Base-by-base conservation (phyloP, 2,329 filamentous ascomycete genomes). In the Lachnellula cervina region DNA sequence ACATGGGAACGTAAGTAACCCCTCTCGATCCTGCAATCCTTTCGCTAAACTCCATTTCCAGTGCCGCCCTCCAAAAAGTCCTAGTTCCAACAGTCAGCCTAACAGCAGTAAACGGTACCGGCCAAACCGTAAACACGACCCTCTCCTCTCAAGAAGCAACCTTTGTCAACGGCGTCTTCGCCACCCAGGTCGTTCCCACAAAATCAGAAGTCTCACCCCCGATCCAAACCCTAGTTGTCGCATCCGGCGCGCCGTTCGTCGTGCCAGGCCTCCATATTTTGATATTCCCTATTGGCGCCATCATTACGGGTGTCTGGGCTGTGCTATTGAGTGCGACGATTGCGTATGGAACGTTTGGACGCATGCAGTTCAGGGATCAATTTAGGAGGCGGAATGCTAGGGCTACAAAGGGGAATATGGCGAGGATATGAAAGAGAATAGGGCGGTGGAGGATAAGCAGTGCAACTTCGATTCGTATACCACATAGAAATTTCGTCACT, bases 101-200 rank as follows among this genome's bases (percentile, higher is more conserved):
- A 47, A 79, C 80, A 13, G 87, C 79, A n/a, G 74, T 71, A 42
- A 81, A 79, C 62, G 64, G 74, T 28, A 69, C 71, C 14, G 82
- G 82, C 59, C 67, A 75, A 64, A 70, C 72, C 1, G 76, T 89
- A 56, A 79, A 74, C 64, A 86, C 86, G 49, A 84, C 81, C 35
- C 80, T 90, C 50, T 86, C 86, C 9, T 79, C 82, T 57, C 84
- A 86, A 70, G 84, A 89, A 69, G 86, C 87, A 16, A 79, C 81
- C 6, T 91, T 90, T 63, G 80, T 90, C 40, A 81, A 80, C 14
- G 88, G 88, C 51, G 80, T 88, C 64, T 90, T 90, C 71, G 81
- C 86, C 52, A 72, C 69, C 68, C n/a, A 68, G 48, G 58, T 59
- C 49, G 51, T 61, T 13, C 57, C 62, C 7, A 66, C 66, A 1